These are phyloP conservation scores for Colletotrichum sp. DNA, from an alignment of 2,329 filamentous ascomycete species.

Conservation along the genomic window DNA sequence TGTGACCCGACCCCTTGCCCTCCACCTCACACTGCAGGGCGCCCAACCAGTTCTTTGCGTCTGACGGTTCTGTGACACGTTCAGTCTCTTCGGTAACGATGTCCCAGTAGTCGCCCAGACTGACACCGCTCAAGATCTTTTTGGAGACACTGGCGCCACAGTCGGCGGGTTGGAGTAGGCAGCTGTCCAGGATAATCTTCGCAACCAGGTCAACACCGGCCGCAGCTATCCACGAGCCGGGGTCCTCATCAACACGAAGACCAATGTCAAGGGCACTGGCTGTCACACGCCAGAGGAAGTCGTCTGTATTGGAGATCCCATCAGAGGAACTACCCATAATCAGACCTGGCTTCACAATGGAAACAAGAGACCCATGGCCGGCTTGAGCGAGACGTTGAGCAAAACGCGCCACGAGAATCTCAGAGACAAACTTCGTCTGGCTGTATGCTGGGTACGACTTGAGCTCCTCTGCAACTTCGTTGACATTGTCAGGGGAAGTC, in stretches of 20 bases:
- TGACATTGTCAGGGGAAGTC: background rate
- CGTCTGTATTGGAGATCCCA: constrained; percentile 27
- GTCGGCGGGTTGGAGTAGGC: background rate
- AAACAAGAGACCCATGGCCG: background rate
- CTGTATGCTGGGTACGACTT: constrained; percentile 17
- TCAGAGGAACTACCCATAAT: constrained; percentile 23
- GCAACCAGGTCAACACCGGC: constrained; percentile 23
- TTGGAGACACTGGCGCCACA: background rate
- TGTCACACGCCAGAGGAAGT: constrained; percentile 26
- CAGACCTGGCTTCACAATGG: constrained; percentile 25
- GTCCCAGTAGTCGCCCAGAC: constrained; percentile 23
- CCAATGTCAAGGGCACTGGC: constrained; percentile 18
- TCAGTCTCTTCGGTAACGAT: constrained; percentile 15
- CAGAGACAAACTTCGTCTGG: constrained; percentile 28
- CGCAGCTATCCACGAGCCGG: constrained; percentile 21
- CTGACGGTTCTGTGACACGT: background rate
- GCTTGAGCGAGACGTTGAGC: background rate
- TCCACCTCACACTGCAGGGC: constrained; percentile 15
- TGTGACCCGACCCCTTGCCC: constrained; percentile 17
- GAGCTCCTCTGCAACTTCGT: background rate
- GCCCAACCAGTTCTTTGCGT: background rate
- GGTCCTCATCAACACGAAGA: constrained; percentile 3
- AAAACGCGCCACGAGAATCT: constrained; percentile 17
- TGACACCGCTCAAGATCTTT: constrained; percentile 19
- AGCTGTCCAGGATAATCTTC: background rate